Base-by-base conservation (phyloP, 257 asterid genomes). In the Coffea eugenioides region DNA sequence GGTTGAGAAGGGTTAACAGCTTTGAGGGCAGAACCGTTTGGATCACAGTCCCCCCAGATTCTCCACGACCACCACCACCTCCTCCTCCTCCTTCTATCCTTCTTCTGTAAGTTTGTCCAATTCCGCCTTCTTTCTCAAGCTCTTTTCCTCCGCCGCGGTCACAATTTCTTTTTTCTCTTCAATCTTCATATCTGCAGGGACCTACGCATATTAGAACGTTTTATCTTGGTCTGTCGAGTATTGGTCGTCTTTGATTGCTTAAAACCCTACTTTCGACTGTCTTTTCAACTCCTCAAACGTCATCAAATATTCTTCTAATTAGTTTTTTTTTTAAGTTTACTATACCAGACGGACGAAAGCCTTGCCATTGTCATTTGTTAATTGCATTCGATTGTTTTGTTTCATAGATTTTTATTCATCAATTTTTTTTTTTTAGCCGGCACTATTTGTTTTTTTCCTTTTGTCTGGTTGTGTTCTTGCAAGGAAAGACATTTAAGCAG, bases 1-100 rank as follows among this genome's bases (percentile, higher is more conserved):
- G 52, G 39, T 54, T 8, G 72, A 68, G 25, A 85, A 86, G 84
- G 84, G 83, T 77, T 86, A n/a, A 81, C 77, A 73, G 64, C 15
- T 66, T 65, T 61, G 62, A 51, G 67, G 77, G 70, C 61, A 74
- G 49, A 68, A 56, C n/a, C 80, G 71, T 54, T 78, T 73, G 79
- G 68, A 73, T 80, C 83, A 64, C 82, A 31, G 51, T 82, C 75
- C 23, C 43, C 71, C 4, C 77, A 80, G 61, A 78, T 72, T 78
- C 66, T 78, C 67, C 83, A 48, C 54, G 57, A 69, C 69, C 85
- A 65, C 71, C 80, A 71, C 82, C 85, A 1, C 75, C 59, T 7
- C 34, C 48, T 7, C 57, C 46, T 46, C 12, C 65, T 46, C 12
- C 65, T 56, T n/a, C 46, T 62, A 45, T 7, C 46, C 83, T 6